Evolutionary conservation across 2,329 filamentous ascomycete genomes (phyloP), one percentile per base, ranked within the genome.

Genomic region (Akanthomyces uredinophilus): DNA sequence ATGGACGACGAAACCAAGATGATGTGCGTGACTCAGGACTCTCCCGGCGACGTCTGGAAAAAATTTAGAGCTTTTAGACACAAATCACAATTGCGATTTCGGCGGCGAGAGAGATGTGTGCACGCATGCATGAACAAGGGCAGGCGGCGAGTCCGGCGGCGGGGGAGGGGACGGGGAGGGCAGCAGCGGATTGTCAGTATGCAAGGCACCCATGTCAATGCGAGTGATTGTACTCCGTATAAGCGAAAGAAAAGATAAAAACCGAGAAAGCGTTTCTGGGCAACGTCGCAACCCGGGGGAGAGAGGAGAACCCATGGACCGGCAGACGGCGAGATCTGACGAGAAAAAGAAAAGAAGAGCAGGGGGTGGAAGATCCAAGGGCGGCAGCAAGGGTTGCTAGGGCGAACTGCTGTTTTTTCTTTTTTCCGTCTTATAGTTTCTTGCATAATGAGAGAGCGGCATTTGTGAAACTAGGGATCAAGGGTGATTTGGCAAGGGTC

Each of bases 341-440:
- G 52, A 47, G 29, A n/a, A 35, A 39, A 50, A 41, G 18, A 32
- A 22, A 58, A 20, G 20, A 49, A 43, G 8, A 14, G 44, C 55
- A 58, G 55, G 55, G 55, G 44, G 22, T 6, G 13, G 37, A 43
- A 43, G n/a, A 27, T 22, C 7, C 32, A 49, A 60, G 57, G 57
- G 57, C 47, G 57, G 37, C 24, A 27, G 57, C 57, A 60, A 35
- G 57, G 57, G 57, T 37, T 60, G 37, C 47, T 51, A 51, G 47
- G 57, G 47, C 37, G 37, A 60, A 52, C 57, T 44, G 35, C 16
- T 44, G 5, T 8, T 44, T 56, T 55, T 56, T 53, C 27, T 16
- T 44, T 20, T 20, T 8, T n/a, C 27, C 32, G 3, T 37, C 16
- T 53, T 56, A 22, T 44, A 22, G 11, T 20, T 53, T 53, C 39